These are phyloP conservation scores for Gymnopilus junonius DNA, from an alignment of 768 basidiomycete species.

Conservation along the genomic window DNA sequence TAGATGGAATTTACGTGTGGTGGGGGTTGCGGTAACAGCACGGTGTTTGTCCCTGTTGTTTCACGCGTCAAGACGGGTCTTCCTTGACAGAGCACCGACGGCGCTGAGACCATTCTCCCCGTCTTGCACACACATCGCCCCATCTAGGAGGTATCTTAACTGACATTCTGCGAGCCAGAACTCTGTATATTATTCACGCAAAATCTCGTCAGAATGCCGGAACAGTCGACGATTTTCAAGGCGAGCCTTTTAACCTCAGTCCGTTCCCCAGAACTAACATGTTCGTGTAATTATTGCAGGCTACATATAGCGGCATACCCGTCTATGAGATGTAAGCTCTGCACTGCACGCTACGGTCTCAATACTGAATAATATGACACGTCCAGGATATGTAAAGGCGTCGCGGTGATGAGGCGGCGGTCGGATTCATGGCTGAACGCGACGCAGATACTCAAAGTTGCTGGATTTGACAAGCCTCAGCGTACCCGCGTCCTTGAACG, in stretches of 20 bases:
- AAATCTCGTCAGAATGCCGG: constrained; percentile 58
- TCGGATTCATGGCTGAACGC: constrained; percentile 98
- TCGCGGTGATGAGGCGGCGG: constrained; percentile 97
- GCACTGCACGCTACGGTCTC: constrained; percentile 34
- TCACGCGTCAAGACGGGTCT: constrained; percentile 45
- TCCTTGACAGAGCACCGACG: constrained; percentile 23
- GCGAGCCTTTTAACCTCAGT: constrained; percentile 36
- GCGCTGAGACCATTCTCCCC: constrained; percentile 22
- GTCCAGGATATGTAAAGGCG: constrained; percentile 89
- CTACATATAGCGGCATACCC: constrained; percentile 91
- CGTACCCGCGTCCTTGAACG: constrained; percentile 96
- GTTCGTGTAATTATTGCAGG: constrained; percentile 48
- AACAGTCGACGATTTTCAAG: constrained; percentile 84
- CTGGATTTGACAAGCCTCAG: constrained; percentile 99
- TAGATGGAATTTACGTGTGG: neutral
- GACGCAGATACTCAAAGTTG: constrained; percentile 98
- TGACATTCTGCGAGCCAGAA: neutral
- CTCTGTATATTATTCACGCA: constrained; percentile 4
- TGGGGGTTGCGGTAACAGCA: constrained; percentile 4
- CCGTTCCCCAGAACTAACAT: constrained; percentile 25
- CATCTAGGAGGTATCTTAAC: neutral
- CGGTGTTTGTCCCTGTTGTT: constrained; percentile 42
- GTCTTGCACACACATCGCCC: constrained; percentile 4
- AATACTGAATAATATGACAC: constrained; percentile 40
- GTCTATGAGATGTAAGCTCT: constrained; percentile 85